phyloP scores from a whole-genome alignment of 2,329 filamentous ascomycete genomes.

The Nothophoma quercina region DNA sequence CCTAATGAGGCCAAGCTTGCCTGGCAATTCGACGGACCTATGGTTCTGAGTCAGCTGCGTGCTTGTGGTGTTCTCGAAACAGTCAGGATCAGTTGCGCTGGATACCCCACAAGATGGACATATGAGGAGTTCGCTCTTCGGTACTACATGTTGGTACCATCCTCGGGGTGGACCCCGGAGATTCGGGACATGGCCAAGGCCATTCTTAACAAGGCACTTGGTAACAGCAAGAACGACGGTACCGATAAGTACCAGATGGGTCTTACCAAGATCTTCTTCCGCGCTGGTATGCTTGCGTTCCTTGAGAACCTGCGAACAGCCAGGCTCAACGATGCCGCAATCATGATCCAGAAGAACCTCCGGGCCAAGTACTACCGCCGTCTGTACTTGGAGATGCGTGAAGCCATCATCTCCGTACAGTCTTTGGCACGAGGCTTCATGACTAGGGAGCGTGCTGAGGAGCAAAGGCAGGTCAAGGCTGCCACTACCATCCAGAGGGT shows the following conservation, averaged over 20 bases:
- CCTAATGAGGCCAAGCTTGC: constrained; percentile 96
- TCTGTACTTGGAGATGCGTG: constrained; percentile 85
- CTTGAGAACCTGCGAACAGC: constrained; percentile 92
- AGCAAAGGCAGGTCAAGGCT: constrained; percentile 82
- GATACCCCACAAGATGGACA: constrained; percentile 97
- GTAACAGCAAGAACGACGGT: constrained; percentile 65
- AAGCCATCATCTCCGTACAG: constrained; percentile 82
- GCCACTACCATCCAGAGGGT: constrained; percentile 94
- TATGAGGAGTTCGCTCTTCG: constrained; percentile 97
- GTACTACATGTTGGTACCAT: constrained; percentile 98
- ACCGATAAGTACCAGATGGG: constrained; percentile 97
- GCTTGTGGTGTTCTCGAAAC: constrained; percentile 99
- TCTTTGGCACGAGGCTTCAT: constrained; percentile 78
- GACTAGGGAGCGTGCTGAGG: constrained; percentile 78
- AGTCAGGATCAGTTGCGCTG: constrained; percentile 94
- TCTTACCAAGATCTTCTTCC: constrained; percentile 99
- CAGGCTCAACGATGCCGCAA: constrained; percentile 89
- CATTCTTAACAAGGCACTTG: constrained; percentile 88
- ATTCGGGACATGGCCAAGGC: constrained; percentile 93
- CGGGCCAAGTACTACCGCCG: constrained; percentile 94
- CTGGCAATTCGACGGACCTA: constrained; percentile 98
- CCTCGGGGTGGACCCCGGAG: constrained; percentile 88
- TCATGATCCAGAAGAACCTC: constrained; percentile 99
- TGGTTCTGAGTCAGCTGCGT: constrained; percentile 96
- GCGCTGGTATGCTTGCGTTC: constrained; percentile 97